Percentiles rank a stretch among this genome's conserved stretches.
These are phyloP conservation scores for Rhodamnia argentea DNA, from an alignment of 345 rosid genomes.

Conservation along the genomic window DNA sequence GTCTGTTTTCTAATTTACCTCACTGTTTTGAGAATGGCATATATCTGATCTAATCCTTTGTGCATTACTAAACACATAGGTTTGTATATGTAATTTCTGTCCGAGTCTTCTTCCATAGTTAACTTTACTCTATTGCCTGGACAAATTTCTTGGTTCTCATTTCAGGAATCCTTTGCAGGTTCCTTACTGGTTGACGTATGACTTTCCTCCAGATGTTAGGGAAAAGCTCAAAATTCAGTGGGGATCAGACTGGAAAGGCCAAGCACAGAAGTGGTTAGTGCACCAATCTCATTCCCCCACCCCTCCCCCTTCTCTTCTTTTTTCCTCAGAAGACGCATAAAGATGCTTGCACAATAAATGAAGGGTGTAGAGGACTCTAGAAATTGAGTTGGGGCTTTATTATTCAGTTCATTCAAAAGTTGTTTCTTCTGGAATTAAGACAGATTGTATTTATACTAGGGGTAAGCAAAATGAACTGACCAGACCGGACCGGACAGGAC, in stretches of 20 bases:
- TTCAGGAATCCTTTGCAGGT: constrained; percentile 22
- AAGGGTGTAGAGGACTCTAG: neutral
- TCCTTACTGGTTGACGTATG: constrained; percentile 83
- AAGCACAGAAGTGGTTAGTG: constrained; percentile 91
- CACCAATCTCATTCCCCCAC: neutral
- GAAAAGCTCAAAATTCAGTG: constrained; percentile 71
- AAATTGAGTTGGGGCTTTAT: neutral
- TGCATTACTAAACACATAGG: neutral
- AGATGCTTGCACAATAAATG: neutral
- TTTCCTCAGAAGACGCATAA: neutral
- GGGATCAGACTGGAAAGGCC: constrained; percentile 98
- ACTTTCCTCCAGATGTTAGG: constrained; percentile 84
- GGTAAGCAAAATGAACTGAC: no score
- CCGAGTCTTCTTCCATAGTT: neutral
- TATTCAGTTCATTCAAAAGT: neutral
- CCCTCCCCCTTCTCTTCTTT: neutral
- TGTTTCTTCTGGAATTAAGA: neutral
- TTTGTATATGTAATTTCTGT: neutral
- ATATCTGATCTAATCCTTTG: neutral
- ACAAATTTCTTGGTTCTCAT: neutral
- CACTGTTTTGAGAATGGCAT: neutral
- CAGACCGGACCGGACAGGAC: no score
- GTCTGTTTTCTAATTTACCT: neutral
- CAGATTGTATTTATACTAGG: neutral
- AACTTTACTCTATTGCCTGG: neutral